Evolutionary conservation across 2,329 filamentous ascomycete genomes (phyloP).

Genomic region (Exophiala xenobiotica): DNA sequence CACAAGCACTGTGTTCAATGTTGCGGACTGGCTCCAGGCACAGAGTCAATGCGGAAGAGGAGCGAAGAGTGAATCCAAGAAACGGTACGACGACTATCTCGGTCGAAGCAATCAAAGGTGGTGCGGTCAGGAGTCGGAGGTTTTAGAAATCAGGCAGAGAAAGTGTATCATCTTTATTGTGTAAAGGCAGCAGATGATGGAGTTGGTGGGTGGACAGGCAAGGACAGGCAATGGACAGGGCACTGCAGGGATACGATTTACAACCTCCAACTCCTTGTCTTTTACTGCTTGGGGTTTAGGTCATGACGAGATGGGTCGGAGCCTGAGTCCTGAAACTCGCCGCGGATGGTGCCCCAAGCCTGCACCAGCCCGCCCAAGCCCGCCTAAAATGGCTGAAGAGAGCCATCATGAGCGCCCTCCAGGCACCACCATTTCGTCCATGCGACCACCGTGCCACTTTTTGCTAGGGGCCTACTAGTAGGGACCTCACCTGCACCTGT

Average conservation of each 20-base stretch:
- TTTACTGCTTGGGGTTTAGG: no score
- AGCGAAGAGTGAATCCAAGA: no score
- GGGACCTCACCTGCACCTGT: no score
- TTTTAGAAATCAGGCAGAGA: conserved; percentile 4
- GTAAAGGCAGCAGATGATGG: not conserved
- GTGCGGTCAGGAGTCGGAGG: not conserved
- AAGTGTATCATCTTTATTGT: conserved; percentile 3
- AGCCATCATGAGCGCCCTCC: no score
- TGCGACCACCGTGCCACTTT: no score
- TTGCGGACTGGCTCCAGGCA: not conserved
- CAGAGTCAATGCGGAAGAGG: no score
- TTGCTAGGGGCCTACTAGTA: no score
- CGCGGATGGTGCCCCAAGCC: no score
- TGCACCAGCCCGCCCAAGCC: not conserved
- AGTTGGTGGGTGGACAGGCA: not conserved
- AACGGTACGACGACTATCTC: no score
- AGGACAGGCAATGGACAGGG: not conserved
- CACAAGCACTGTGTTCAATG: no score
- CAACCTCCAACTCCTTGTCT: not conserved
- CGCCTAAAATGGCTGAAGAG: no score
- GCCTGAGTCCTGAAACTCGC: conserved; percentile 6
- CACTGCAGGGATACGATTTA: conserved; percentile 5
- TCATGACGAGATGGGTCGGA: conserved; percentile 1
- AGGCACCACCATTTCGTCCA: no score
- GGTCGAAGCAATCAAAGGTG: not conserved